Evolutionary conservation across 2,329 filamentous ascomycete genomes (phyloP).

Genomic region (Ascochyta lentis): DNA sequence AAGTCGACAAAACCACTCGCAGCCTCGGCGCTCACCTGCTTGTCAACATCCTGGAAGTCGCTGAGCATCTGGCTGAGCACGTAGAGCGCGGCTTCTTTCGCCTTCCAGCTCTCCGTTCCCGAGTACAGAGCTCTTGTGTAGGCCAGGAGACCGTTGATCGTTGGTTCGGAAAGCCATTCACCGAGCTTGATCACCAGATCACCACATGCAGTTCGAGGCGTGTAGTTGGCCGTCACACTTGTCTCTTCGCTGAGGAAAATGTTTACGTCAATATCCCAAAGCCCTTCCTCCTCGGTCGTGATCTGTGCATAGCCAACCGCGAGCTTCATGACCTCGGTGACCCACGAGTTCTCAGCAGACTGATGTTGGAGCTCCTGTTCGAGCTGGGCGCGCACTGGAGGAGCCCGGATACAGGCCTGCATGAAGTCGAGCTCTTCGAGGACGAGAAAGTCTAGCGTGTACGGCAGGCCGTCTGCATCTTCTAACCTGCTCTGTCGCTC

Average conservation of each 20-base stretch:
- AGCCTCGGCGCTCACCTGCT: constrained; percentile 71
- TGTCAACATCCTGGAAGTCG: constrained; percentile 81
- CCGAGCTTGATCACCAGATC: constrained; percentile 92
- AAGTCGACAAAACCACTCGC: constrained; percentile 79
- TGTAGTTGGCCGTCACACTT: constrained; percentile 94
- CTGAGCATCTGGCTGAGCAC: constrained; percentile 83
- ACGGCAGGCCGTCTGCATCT: constrained; percentile 89
- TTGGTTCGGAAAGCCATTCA: constrained; percentile 81
- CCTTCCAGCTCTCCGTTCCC: constrained; percentile 62
- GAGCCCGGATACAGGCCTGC: constrained; percentile 86
- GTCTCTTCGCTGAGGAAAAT: constrained; percentile 95
- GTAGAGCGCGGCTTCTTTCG: constrained; percentile 82
- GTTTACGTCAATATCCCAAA: constrained; percentile 97
- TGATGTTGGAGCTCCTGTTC: constrained; percentile 72
- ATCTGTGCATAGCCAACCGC: constrained; percentile 87
- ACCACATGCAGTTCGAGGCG: constrained; percentile 87
- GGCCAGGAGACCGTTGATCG: constrained; percentile 78
- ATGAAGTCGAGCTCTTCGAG: constrained; percentile 95
- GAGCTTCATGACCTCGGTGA: constrained; percentile 86
- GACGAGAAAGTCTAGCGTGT: constrained; percentile 91
- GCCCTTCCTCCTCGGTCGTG: constrained; percentile 86
- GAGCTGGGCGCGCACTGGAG: constrained; percentile 88
- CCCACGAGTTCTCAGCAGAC: constrained; percentile 70
- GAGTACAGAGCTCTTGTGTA: constrained; percentile 79
- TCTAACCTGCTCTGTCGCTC: constrained; percentile 88